Conservation (phyloP, 164 flowering plant genomes). For the Macadamia integrifolia region DNA sequence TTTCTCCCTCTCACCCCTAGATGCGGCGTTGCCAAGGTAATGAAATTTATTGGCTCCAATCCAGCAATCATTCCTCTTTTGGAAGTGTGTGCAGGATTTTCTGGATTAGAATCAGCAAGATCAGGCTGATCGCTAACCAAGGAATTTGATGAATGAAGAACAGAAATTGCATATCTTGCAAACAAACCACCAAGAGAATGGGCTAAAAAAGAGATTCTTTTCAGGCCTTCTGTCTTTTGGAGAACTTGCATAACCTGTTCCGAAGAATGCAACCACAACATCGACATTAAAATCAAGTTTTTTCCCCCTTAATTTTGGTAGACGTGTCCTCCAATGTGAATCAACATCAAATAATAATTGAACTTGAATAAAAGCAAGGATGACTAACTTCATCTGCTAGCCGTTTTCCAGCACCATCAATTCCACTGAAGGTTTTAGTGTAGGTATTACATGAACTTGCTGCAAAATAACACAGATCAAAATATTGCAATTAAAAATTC, state of each 20-base stretch:
- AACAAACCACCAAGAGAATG: conserved; percentile 97
- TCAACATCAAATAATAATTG: not conserved
- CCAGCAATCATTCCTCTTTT: conserved; percentile 66
- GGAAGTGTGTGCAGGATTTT: conserved; percentile 17
- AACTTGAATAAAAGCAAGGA: not conserved
- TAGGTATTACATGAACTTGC: conserved; percentile 84
- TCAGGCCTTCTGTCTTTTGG: conserved; percentile 59
- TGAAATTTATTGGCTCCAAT: conserved; percentile 77
- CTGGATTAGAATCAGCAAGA: conserved; percentile 12
- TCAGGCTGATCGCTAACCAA: conserved; percentile 18
- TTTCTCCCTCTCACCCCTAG: conserved; percentile 88
- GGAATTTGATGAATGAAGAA: conserved; percentile 44
- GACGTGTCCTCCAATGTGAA: no score
- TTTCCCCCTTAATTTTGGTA: not conserved
- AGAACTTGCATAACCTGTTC: conserved; percentile 72
- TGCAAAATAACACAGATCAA: conserved; percentile 26
- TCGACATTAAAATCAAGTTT: not conserved
- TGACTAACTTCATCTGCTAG: conserved; percentile 87
- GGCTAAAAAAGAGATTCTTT: conserved; percentile 78
- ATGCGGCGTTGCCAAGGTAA: conserved; percentile 94
- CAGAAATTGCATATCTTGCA: conserved; percentile 78
- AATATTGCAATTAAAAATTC: conserved; percentile 3
- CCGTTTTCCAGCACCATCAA: conserved; percentile 90
- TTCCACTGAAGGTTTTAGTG: conserved; percentile 80
- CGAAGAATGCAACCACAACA: not conserved